A percentile compares a stretch with the other conserved stretches of the same genome.
phyloP scores from a whole-genome alignment of 306 rosid species.

The Begonia loranthoides region DNA sequence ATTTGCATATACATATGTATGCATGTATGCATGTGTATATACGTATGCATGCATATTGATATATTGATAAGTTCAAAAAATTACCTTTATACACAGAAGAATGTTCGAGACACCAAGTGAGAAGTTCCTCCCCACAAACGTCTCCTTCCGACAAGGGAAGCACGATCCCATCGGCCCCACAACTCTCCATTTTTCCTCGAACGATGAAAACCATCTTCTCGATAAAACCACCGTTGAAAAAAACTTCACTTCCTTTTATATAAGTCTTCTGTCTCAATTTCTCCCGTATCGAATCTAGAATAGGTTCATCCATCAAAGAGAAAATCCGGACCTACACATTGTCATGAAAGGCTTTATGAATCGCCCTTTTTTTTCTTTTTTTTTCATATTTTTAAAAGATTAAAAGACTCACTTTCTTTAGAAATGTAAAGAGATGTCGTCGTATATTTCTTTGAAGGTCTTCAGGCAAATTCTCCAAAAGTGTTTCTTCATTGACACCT shows the following conservation, averaged over 20 bases:
- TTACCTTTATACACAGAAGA: conserved; percentile 59
- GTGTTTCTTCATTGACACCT: conserved; percentile 80
- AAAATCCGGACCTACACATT: conserved; percentile 54
- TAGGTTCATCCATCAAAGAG: conserved; percentile 58
- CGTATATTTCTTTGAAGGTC: conserved; percentile 72
- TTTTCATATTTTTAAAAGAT: neutral
- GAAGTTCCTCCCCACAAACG: conserved; percentile 87
- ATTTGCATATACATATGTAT: no score
- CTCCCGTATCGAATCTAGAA: conserved; percentile 65
- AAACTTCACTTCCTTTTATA: conserved; percentile 58
- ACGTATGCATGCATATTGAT: no score
- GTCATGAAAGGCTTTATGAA: neutral
- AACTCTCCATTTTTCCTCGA: conserved; percentile 66
- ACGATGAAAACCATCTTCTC: conserved; percentile 83
- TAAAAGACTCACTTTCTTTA: conserved; percentile 34
- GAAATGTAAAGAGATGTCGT: conserved; percentile 59
- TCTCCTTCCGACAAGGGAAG: conserved; percentile 58
- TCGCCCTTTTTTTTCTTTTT: neutral
- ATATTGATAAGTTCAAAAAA: no score
- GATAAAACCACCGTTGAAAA: conserved; percentile 42
- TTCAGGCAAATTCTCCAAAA: conserved; percentile 69
- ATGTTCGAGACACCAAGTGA: conserved; percentile 79
- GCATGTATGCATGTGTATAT: no score
- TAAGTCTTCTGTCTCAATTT: conserved; percentile 66
- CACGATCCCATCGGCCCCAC: conserved; percentile 38